These are phyloP conservation scores for Salix purpurea DNA, from an alignment of 345 rosid genomes.

Conservation along the genomic window DNA sequence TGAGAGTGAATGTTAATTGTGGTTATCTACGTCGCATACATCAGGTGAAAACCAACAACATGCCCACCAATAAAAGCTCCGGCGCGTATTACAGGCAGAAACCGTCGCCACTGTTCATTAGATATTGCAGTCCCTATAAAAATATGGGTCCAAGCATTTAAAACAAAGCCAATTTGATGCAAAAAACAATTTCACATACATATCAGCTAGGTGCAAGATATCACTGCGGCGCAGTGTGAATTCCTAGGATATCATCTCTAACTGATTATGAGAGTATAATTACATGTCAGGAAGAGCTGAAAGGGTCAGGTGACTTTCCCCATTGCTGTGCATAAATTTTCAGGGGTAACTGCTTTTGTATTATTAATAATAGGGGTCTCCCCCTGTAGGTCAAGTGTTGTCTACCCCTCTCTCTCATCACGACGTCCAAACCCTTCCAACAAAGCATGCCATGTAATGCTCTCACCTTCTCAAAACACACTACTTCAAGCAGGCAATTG, in stretches of 20 bases:
- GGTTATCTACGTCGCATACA: no score
- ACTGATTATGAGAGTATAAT: constrained; percentile 24
- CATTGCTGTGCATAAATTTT: constrained; percentile 30
- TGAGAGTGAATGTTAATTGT: no score
- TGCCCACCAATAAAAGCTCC: no score
- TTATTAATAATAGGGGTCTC: constrained; percentile 10
- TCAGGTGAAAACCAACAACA: no score
- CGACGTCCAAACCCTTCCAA: constrained; percentile 35
- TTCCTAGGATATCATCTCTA: neutral
- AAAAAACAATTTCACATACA: constrained; percentile 6
- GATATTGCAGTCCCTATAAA: constrained; percentile 7
- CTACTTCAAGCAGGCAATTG: constrained; percentile 33
- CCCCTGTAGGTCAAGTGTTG: neutral
- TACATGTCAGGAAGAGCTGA: constrained; percentile 53
- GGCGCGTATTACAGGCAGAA: neutral
- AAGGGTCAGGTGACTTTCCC: constrained; percentile 34
- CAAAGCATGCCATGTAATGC: constrained; percentile 48
- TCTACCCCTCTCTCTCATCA: neutral
- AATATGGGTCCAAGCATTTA: neutral
- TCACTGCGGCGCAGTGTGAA: neutral
- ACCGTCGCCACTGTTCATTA: neutral
- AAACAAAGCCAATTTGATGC: neutral
- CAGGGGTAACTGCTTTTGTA: constrained; percentile 14
- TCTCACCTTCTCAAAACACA: constrained; percentile 28
- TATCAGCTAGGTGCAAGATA: neutral